Evolutionary conservation across 2,329 filamentous ascomycete species (phyloP).

Genomic region (Fusarium keratoplasticum): DNA sequence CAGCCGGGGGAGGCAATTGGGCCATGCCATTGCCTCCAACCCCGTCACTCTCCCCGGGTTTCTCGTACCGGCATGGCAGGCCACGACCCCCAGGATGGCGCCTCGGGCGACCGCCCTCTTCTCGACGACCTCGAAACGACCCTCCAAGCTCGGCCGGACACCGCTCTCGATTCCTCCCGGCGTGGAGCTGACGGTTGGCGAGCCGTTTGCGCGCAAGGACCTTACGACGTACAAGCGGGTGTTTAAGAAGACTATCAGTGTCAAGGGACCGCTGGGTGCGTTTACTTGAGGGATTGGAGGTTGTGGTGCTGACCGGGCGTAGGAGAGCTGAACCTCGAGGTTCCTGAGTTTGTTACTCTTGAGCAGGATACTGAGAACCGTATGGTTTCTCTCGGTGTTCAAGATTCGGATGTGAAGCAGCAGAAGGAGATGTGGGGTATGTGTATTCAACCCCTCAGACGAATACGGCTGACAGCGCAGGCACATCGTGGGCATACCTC

Average conservation of each 20-base stretch:
- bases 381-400: constrained; percentile 76
- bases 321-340: constrained; percentile 80
- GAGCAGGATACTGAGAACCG: constrained; percentile 72
- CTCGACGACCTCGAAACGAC: constrained; percentile 73
- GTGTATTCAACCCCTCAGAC: constrained; percentile 31
- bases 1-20: constrained; percentile 69
- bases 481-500: constrained; percentile 89
- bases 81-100: constrained; percentile 52
- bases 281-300: constrained; percentile 13
- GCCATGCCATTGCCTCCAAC: constrained; percentile 59
- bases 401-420: constrained; percentile 74
- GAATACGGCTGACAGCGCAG: constrained; percentile 57
- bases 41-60: constrained; percentile 74
- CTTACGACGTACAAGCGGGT: constrained; percentile 71
- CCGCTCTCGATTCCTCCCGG: constrained; percentile 84
- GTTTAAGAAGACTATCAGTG: constrained; percentile 74
- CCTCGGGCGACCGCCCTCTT: constrained; percentile 61
- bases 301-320: constrained; percentile 16
- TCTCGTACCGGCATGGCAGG: constrained; percentile 77
- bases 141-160: constrained; percentile 88
- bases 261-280: constrained; percentile 84
- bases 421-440: constrained; percentile 97
- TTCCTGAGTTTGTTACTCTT: constrained; percentile 84
- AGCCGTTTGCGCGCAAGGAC: constrained; percentile 66
- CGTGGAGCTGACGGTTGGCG: constrained; percentile 79